Evolutionary conservation across 441 rosid species (phyloP).

Genomic region (Corymbia calophylla): DNA sequence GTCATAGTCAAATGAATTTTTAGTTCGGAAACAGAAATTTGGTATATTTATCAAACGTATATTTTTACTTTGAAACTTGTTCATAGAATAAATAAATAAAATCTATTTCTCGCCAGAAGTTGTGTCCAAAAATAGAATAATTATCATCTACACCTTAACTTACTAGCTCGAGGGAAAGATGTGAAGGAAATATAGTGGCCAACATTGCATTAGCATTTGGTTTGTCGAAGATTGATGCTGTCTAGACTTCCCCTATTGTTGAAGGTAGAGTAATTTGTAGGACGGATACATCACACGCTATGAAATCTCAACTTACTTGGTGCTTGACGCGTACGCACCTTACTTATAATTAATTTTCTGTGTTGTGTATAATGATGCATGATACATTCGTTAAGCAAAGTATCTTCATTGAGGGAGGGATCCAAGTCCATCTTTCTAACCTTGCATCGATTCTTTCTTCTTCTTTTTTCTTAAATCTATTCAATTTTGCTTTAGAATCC

Average conservation of each 20-base stretch:
- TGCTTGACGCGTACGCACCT: fast-evolving
- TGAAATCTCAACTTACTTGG: fast-evolving
- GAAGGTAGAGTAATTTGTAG: not conserved
- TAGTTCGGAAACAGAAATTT: too few relatives aligned
- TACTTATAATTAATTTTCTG: not conserved
- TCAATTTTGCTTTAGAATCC: not conserved
- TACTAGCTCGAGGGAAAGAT: too few relatives aligned
- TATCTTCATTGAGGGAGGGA: not conserved
- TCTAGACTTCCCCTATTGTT: not conserved
- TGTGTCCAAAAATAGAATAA: too few relatives aligned
- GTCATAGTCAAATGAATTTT: too few relatives aligned
- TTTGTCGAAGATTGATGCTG: not conserved
- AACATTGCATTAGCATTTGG: not conserved
- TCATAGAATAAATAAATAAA: too few relatives aligned
- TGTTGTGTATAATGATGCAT: fast-evolving
- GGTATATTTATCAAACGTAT: too few relatives aligned
- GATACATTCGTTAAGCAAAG: not conserved
- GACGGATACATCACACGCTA: not conserved
- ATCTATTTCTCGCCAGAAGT: too few relatives aligned
- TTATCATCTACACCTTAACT: too few relatives aligned
- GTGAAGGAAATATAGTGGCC: not conserved
- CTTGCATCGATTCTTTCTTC: not conserved
- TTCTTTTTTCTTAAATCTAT: not conserved
- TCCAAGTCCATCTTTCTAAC: not conserved
- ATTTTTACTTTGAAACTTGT: too few relatives aligned